Evolutionary conservation across 345 rosid species (phyloP), one percentile per base, ranked within the genome.

Genomic region (Hibiscus syriacus): DNA sequence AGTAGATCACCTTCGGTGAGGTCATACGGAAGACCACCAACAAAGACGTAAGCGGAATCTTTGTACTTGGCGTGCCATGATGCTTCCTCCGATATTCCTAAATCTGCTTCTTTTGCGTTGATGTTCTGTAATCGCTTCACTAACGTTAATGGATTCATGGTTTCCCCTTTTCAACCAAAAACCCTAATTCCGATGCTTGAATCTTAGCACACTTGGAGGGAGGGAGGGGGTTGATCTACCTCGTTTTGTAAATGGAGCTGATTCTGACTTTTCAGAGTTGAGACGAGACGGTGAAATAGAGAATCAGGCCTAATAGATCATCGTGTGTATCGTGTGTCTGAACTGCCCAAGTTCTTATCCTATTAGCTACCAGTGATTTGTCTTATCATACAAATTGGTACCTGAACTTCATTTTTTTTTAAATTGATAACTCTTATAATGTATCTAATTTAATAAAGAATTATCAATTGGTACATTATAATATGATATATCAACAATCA

Each of bases 1-100:
- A 94, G 98, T 69, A 94, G 89, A 72, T 94, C 99, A 34, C 97
- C 99, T 74, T 91, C 97, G 19, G 95, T 91, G 77, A 94, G 99
- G 32, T 91, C 97, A 70, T 78, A 94, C 5, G 99, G 89, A 55
- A 94, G 76, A 70, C 96, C 92, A 11, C 97, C 99, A 23, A 84
- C 89, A 73, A 53, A 91, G 34, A 94, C 67, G 55, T 91, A 91
- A 2, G 97, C 95, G 1, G 97, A 94, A 17, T 85, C 83, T 77
- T 85, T 94, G 84, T 89, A 94, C 81, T 84, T 89, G 72, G 96
- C 86, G 45, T 94, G 99, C 99, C 97, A 94, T 3, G 95, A 94
- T 0, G 97, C 99, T 0, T 82, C 92, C 19, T 89, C 95, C 1
- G 97, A 87, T 0, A 94, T 80, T 34, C 99, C 97, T 26, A 94